Conservation (phyloP, 306 rosid species). For the Sophora flavescens region DNA sequence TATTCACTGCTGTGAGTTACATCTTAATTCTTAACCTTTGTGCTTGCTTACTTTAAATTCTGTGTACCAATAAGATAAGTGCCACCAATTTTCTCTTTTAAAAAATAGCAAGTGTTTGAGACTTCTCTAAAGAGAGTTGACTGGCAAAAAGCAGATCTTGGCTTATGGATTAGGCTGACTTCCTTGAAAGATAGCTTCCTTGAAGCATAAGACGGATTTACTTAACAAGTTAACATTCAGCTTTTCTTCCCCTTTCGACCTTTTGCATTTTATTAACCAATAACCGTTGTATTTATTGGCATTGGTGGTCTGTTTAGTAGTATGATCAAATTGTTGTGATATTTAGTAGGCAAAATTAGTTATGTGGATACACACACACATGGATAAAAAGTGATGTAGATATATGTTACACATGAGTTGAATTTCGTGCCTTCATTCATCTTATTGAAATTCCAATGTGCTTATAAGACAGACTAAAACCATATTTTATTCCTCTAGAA, state of each 20-base stretch:
- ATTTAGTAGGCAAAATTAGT: conserved; percentile 2
- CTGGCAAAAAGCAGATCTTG: no score
- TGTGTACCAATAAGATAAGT: no score
- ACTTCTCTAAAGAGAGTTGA: no score
- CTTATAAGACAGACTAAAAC: background rate
- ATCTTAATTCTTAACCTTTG: conserved; percentile 23
- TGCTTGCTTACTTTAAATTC: background rate
- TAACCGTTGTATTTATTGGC: conserved; percentile 10
- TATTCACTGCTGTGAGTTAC: background rate
- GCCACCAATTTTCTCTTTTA: no score
- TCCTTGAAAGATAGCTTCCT: no score
- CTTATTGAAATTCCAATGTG: conserved; percentile 20
- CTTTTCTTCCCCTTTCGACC: conserved; percentile 19
- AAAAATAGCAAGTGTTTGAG: no score
- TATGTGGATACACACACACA: background rate
- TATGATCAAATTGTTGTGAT: conserved; percentile 20
- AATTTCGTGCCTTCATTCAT: conserved; percentile 6
- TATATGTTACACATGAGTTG: background rate
- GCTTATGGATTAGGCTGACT: no score
- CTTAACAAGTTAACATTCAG: conserved; percentile 27
- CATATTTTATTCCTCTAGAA: conserved; percentile 17
- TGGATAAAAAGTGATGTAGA: background rate
- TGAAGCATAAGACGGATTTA: no score
- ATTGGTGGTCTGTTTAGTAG: conserved; percentile 5
- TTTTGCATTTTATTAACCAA: conserved; percentile 6